Conservation (phyloP, 2,329 filamentous ascomycete species). For the Sordariomycetes sp. region DNA sequence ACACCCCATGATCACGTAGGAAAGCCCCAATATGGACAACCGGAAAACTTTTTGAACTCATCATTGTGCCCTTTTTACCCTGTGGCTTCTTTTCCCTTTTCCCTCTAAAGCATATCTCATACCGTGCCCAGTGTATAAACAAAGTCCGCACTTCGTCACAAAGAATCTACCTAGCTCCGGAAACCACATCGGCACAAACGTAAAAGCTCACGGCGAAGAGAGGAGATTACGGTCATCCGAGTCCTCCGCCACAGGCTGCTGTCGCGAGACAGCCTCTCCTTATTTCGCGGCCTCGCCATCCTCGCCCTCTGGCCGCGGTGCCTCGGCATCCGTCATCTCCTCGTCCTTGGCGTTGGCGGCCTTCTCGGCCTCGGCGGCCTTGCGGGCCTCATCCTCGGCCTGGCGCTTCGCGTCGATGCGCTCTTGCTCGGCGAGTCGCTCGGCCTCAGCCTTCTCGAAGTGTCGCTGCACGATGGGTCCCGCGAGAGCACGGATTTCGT, state of each 20-base stretch:
- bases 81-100: not conserved
- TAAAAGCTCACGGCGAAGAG: not conserved
- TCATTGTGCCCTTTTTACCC: not conserved
- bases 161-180: not conserved
- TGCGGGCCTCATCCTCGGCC: constrained; percentile 43
- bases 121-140: not conserved
- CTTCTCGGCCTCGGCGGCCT: constrained; percentile 41
- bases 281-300: constrained; percentile 27
- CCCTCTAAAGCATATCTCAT: not conserved
- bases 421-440: constrained; percentile 70
- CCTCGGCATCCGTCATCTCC: constrained; percentile 54
- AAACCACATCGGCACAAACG: not conserved
- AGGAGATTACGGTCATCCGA: constrained; percentile 6
- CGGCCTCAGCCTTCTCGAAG: constrained; percentile 86
- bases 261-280: constrained; percentile 5
- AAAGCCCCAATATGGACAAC: too few relatives aligned
- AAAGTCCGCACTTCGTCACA: not conserved
- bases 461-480: constrained; percentile 90
- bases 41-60: not conserved
- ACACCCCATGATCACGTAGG: too few relatives aligned
- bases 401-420: constrained; percentile 68
- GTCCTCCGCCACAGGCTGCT: constrained; percentile 4
- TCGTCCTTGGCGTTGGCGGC: constrained; percentile 41
- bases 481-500: constrained; percentile 84
- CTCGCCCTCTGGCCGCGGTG: constrained; percentile 38